These are phyloP conservation scores for Rhodotorula diobovata DNA, from an alignment of 768 basidiomycete genomes.

Conservation along the genomic window DNA sequence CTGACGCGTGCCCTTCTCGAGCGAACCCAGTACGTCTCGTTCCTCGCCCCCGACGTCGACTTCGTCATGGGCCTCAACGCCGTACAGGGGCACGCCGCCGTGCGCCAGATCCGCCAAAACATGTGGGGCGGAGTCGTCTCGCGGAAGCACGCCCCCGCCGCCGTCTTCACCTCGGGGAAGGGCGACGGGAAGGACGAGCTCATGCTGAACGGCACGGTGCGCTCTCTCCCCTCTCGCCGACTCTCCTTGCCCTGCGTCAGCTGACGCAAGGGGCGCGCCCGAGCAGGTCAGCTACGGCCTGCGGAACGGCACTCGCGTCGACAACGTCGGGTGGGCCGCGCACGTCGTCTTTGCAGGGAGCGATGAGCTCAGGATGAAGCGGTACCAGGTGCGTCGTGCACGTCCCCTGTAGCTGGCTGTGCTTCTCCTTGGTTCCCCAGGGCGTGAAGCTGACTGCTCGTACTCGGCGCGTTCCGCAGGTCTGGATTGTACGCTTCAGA, in stretches of 20 bases:
- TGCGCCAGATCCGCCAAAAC: slow-evolving; percentile 28
- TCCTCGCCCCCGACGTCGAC: slow-evolving; percentile 13
- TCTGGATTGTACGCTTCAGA: slow-evolving; percentile 12
- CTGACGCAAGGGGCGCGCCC: neutral
- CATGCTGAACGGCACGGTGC: slow-evolving; percentile 32
- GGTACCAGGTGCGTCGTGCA: slow-evolving; percentile 21
- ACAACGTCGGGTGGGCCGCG: slow-evolving; percentile 21
- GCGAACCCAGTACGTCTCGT: slow-evolving; percentile 8
- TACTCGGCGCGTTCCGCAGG: neutral
- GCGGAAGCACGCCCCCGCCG: slow-evolving; percentile 12
- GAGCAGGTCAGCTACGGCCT: slow-evolving; percentile 32
- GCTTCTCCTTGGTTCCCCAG: neutral
- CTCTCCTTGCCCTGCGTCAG: too few relatives aligned
- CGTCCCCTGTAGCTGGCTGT: neutral
- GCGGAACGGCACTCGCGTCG: slow-evolving; percentile 23
- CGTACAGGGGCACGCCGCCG: slow-evolving; percentile 20
- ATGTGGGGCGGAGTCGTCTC: slow-evolving; percentile 35
- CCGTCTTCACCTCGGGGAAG: neutral
- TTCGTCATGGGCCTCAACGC: slow-evolving; percentile 32
- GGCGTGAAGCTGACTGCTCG: too few relatives aligned
- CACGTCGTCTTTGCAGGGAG: slow-evolving; percentile 14
- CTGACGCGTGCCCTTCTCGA: too few relatives aligned
- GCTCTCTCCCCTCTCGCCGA: neutral
- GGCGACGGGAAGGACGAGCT: slow-evolving; percentile 6
- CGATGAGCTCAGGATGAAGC: slow-evolving; percentile 13